Base-by-base conservation (phyloP, 1,139 yeast genomes). In the Yamadazyma sp. region DNA sequence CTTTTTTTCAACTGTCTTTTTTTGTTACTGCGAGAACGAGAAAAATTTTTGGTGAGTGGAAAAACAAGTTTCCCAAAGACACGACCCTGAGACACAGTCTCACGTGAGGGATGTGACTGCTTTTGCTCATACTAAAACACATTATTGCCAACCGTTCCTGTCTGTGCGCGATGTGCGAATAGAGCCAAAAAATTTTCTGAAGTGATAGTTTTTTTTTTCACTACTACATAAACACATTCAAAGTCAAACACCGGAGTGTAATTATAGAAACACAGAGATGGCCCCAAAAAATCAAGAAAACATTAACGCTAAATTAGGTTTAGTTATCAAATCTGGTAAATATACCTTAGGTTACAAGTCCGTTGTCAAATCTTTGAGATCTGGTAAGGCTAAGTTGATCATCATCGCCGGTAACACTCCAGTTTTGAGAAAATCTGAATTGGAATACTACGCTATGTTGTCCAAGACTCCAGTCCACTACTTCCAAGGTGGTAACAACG, bases 401-500 rank as follows among this genome's bases (percentile, higher is more conserved):
- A 85, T 92, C 80, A 83, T 92, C 68, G 96, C 99, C 64, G 95
- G 96, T 73, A 92, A 92, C 95, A 91, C 98, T 68, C 98, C 98
- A 79, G 96, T 92, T 67, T 87, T 92, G 76, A 91, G 98, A 85
- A 92, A 92, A 83, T 89, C 98, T 61, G 99, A 92, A 83, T 85
- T 92, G 76, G 98, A 94, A 84, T 92, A 92, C 86, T 94, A 94
- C 91, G 98, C 98, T 67, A 92, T 92, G 98, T 86, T 92, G 76
- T 87, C 98, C 72, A 92, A 91, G 88, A 88, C 97, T 72, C 83
- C 82, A 69, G 96, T 92, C 64, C 92, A 91, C 95, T 83, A 82
- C 84, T 92, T 91, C 95, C 95, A 87, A 77, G 98, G 98, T 81
- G 96, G 97, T 77, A 91, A 91, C 97, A 91, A 91, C 79, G 97